These are phyloP conservation scores for Lycium ferocissimum DNA, from an alignment of 257 asterid genomes.

Conservation along the genomic window DNA sequence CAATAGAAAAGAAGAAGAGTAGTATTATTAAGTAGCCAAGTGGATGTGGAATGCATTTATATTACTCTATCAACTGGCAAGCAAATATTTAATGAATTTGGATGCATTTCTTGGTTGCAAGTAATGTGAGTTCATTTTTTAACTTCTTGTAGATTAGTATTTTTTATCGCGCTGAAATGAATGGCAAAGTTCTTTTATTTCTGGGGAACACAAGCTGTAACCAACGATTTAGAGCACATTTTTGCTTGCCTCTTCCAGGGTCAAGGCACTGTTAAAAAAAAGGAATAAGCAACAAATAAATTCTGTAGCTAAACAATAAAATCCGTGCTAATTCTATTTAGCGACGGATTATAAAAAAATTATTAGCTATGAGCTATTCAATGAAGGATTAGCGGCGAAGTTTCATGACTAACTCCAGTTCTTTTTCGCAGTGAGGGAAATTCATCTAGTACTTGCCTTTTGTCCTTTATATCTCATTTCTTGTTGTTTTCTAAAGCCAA, in stretches of 20 bases:
- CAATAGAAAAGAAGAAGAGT: background rate
- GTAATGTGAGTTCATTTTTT: background rate
- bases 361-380: too few relatives aligned
- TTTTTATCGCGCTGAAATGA: too few relatives aligned
- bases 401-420: too few relatives aligned
- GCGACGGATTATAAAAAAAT: too few relatives aligned
- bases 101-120: background rate
- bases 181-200: too few relatives aligned
- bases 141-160: too few relatives aligned
- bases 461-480: background rate
- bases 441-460: too few relatives aligned
- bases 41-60: constrained; percentile 28
- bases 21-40: background rate
- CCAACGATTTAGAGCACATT: background rate
- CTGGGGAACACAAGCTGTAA: too few relatives aligned
- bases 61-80: constrained; percentile 14
- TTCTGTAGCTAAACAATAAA: too few relatives aligned
- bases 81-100: constrained; percentile 16
- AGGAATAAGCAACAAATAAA: too few relatives aligned
- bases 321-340: too few relatives aligned
- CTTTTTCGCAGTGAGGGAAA: background rate
- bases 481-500: background rate
- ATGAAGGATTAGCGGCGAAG: too few relatives aligned
- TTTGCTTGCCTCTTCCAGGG: background rate
- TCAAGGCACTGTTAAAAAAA: background rate